phyloP scores from a whole-genome alignment of 2,329 filamentous ascomycete species.

The Pestalotiopsis sp. region DNA sequence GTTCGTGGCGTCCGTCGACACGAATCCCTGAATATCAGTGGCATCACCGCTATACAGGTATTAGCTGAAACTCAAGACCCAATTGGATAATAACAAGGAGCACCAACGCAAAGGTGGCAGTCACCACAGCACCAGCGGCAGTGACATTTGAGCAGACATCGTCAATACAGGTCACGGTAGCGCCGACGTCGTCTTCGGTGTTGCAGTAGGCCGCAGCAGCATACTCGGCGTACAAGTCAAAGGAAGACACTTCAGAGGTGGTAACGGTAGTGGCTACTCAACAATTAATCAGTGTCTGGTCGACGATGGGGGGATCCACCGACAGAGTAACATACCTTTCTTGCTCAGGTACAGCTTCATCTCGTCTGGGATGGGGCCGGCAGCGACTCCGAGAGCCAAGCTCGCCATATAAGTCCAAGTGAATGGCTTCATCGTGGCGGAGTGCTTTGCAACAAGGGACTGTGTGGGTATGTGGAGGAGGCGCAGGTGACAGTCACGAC shows the following conservation, averaged over 20 bases:
- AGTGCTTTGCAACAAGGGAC: background rate
- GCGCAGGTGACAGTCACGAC: background rate
- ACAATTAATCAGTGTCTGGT: background rate
- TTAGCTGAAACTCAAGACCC: background rate
- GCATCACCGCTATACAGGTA: constrained; percentile 31
- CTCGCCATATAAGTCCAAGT: constrained; percentile 25
- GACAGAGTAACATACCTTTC: constrained; percentile 29
- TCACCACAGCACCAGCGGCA: constrained; percentile 41
- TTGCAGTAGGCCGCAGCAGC: constrained; percentile 57
- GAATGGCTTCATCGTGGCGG: constrained; percentile 28
- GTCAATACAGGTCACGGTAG: constrained; percentile 41
- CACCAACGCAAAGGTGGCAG: constrained; percentile 41
- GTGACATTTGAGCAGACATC: constrained; percentile 44
- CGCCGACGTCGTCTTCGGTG: constrained; percentile 36
- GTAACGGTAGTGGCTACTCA: constrained; percentile 4
- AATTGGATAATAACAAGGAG: background rate
- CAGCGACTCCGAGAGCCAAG: constrained; percentile 22
- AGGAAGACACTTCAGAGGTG: constrained; percentile 34
- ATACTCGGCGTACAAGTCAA: constrained; percentile 53
- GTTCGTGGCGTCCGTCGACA: constrained; percentile 48
- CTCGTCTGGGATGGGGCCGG: constrained; percentile 21
- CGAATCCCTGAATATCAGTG: constrained; percentile 50
- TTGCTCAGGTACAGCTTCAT: constrained; percentile 24
- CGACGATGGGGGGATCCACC: background rate
- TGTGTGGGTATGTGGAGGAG: background rate